A percentile compares a stretch with the other conserved stretches of the same genome.
Conservation (phyloP, 2,329 filamentous ascomycete species). For the Paracamarosporium sp. region DNA sequence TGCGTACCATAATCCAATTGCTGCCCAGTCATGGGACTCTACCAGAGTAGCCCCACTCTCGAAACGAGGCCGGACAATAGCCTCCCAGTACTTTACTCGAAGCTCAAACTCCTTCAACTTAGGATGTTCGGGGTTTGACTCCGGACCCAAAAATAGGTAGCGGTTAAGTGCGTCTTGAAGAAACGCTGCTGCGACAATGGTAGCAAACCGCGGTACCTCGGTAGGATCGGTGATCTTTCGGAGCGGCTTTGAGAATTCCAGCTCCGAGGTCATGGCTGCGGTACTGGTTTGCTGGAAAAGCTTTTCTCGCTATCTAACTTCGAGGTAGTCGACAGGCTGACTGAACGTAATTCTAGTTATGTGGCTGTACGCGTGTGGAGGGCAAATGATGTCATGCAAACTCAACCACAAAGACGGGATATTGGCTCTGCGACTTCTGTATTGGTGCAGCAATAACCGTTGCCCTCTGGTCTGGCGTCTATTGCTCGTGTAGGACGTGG, state of each 20-base stretch:
- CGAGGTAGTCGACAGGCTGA: no score
- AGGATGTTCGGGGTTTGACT: constrained; percentile 5
- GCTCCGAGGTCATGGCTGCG: not conserved
- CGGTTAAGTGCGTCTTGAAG: constrained; percentile 6
- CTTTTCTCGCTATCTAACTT: no score
- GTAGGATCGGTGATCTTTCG: not conserved
- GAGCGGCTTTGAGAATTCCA: not conserved
- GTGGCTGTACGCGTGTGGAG: not conserved
- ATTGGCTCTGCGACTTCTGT: not conserved
- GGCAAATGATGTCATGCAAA: not conserved
- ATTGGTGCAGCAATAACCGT: not conserved
- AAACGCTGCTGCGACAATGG: constrained; percentile 1
- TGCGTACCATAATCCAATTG: constrained; percentile 3
- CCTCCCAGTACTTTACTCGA: constrained; percentile 3
- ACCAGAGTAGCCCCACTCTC: not conserved
- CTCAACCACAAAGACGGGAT: not conserved
- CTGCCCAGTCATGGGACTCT: constrained; percentile 7
- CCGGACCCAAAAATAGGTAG: constrained; percentile 4
- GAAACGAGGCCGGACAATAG: constrained; percentile 4
- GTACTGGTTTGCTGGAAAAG: not conserved
- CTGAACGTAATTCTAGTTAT: not conserved
- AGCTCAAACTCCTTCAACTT: constrained; percentile 1
- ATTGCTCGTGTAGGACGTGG: not conserved
- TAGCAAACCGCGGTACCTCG: not conserved
- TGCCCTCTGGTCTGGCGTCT: not conserved